Percentiles rank a stretch among this genome's conserved stretches.
These are phyloP conservation scores for Pseudohalonectria lignicola DNA, from an alignment of 2,329 filamentous ascomycete genomes.

Conservation along the genomic window DNA sequence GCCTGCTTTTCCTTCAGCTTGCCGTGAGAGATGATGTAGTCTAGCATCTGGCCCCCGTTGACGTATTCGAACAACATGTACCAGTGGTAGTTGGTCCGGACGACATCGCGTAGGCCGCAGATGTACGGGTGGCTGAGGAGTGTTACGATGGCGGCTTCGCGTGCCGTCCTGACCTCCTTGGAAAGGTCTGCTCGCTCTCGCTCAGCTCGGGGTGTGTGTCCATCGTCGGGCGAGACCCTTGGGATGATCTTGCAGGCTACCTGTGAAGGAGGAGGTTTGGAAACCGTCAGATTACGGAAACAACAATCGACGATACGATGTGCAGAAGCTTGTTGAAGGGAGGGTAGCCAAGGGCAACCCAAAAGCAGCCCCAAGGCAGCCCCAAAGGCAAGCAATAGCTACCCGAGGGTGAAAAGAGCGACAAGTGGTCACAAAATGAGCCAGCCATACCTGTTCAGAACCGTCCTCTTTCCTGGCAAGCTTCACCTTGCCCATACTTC, in stretches of 20 bases:
- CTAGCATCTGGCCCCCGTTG: constrained; percentile 97
- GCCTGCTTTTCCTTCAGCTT: constrained; percentile 97
- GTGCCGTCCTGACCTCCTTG: constrained; percentile 88
- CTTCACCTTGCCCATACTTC: constrained; percentile 99
- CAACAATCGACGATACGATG: constrained; percentile 8
- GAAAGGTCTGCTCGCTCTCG: constrained; percentile 89
- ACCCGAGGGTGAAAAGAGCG: neutral
- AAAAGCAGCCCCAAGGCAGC: neutral
- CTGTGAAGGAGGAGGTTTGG: too few species aligned
- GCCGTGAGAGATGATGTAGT: constrained; percentile 98
- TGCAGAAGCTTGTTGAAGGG: constrained; percentile 3
- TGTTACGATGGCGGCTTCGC: constrained; percentile 93
- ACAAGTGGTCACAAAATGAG: constrained; percentile 5
- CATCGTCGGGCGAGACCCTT: constrained; percentile 77
- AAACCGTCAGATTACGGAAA: constrained; percentile 8
- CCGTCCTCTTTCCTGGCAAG: constrained; percentile 83
- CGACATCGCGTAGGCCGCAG: constrained; percentile 88
- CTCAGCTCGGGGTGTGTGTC: constrained; percentile 58
- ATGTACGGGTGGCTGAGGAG: constrained; percentile 92
- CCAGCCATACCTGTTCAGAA: constrained; percentile 67
- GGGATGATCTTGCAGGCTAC: constrained; percentile 97
- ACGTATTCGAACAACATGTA: constrained; percentile 99
- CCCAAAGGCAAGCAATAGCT: neutral
- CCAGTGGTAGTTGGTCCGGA: constrained; percentile 96
- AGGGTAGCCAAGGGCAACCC: neutral